These are phyloP conservation scores for Phytophthora pluvialis DNA, from an alignment of 352 stramenopile species.

Conservation along the genomic window DNA sequence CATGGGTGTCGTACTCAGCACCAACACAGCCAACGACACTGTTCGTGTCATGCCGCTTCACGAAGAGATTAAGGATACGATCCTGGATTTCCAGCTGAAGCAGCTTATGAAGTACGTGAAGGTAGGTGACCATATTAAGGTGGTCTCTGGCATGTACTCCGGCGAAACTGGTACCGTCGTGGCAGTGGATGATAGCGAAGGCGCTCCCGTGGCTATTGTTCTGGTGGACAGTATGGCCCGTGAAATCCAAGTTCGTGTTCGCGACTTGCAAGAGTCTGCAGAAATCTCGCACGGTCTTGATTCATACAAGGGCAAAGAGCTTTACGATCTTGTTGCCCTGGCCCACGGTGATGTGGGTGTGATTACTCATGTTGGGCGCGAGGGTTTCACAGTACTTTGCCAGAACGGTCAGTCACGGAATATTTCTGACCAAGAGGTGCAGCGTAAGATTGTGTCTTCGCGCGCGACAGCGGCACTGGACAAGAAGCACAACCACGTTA, in stretches of 20 bases:
- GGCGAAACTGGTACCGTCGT: slow-evolving; percentile 91
- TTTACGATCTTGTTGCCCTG: slow-evolving; percentile 90
- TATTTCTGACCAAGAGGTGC: slow-evolving; percentile 90
- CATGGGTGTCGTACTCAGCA: slow-evolving; percentile 91
- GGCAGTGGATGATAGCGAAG: slow-evolving; percentile 84
- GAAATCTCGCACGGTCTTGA: slow-evolving; percentile 90
- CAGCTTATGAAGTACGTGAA: slow-evolving; percentile 93
- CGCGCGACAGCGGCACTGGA: slow-evolving; percentile 83
- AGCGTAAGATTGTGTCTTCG: slow-evolving; percentile 87
- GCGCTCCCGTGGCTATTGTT: slow-evolving; percentile 87
- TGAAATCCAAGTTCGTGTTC: slow-evolving; percentile 91
- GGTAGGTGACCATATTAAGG: slow-evolving; percentile 93
- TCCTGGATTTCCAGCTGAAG: slow-evolving; percentile 89
- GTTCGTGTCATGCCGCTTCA: slow-evolving; percentile 90
- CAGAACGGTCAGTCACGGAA: slow-evolving; percentile 85
- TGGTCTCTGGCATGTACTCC: slow-evolving; percentile 89
- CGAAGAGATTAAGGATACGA: slow-evolving; percentile 92
- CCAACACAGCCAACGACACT: slow-evolving; percentile 89
- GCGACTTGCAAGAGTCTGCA: slow-evolving; percentile 90
- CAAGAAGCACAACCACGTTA: slow-evolving; percentile 92
- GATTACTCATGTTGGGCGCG: slow-evolving; percentile 91
- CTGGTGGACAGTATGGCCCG: slow-evolving; percentile 91
- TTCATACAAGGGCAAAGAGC: slow-evolving; percentile 90
- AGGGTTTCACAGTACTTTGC: slow-evolving; percentile 88
- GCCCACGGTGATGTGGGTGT: slow-evolving; percentile 89